Percentiles rank a stretch among this genome's conserved stretches.
phyloP scores from a whole-genome alignment of 768 basidiomycete species.

The Clavaria fumosa region DNA sequence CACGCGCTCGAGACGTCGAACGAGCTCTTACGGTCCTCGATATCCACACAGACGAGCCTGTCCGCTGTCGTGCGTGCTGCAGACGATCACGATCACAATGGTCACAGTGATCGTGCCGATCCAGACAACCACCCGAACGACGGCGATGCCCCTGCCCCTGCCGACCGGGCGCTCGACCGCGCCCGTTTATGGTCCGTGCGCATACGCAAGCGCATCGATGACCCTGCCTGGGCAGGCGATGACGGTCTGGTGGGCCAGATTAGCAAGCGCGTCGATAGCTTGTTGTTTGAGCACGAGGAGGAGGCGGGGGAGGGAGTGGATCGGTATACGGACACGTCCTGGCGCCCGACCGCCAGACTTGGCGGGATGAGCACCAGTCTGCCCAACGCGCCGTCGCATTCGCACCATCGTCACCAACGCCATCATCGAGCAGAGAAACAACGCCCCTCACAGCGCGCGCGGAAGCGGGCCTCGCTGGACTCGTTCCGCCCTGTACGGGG shows the following conservation, averaged over 20 bases:
- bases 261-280: slow-evolving; percentile 41
- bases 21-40: slow-evolving; percentile 56
- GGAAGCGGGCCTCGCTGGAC: no score
- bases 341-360: slow-evolving; percentile 27
- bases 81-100: no score
- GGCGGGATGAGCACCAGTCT: no score
- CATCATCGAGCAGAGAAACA: no score
- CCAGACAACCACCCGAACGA: no score
- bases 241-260: slow-evolving; percentile 60
- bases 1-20: slow-evolving; percentile 82
- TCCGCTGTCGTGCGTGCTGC: slow-evolving; percentile 32
- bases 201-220: slow-evolving; percentile 29
- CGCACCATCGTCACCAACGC: no score
- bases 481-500: no score
- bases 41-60: slow-evolving; percentile 47
- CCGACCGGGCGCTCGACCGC: slow-evolving; percentile 32
- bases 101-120: no score
- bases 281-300: slow-evolving; percentile 28
- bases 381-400: no score
- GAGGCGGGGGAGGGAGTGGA: slow-evolving; percentile 6
- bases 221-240: slow-evolving; percentile 51
- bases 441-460: no score
- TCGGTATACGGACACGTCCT: slow-evolving; percentile 23
- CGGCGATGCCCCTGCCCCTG: no score
- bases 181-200: slow-evolving; percentile 37